Evolutionary conservation across 2,329 filamentous ascomycete genomes (phyloP).

Genomic region (Eutypella sp.): DNA sequence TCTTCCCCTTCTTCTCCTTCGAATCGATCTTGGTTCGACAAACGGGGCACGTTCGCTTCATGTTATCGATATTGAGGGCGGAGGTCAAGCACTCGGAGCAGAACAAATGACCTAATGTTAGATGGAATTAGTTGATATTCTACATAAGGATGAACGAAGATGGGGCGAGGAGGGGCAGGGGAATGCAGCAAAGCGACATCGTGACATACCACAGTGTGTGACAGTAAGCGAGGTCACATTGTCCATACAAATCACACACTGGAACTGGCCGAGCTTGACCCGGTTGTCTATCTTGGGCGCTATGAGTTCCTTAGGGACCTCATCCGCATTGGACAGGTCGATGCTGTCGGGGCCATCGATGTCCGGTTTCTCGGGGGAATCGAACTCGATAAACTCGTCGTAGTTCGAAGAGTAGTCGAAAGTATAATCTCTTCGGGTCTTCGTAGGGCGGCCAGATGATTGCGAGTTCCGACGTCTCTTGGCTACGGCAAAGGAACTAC

Average conservation of each 20-base stretch:
- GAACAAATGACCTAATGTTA: conserved; percentile 55
- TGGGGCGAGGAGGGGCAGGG: no score
- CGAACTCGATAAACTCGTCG: conserved; percentile 16
- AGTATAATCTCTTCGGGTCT: conserved; percentile 22
- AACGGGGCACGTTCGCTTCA: conserved; percentile 58
- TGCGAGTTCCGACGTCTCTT: conserved; percentile 18
- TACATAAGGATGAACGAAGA: conserved; percentile 6
- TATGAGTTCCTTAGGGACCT: conserved; percentile 38
- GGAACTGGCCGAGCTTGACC: conserved; percentile 50
- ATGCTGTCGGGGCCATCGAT: conserved; percentile 26
- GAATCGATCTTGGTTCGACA: conserved; percentile 56
- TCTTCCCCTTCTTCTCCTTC: conserved; percentile 36
- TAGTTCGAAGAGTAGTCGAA: conserved; percentile 20
- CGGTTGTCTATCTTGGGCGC: conserved; percentile 43
- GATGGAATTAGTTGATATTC: conserved; percentile 10
- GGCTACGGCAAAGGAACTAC: conserved; percentile 3
- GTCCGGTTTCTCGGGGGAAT: conserved; percentile 2
- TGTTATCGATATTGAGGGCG: conserved; percentile 51
- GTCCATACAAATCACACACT: conserved; percentile 67
- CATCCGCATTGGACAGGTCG: conserved; percentile 39
- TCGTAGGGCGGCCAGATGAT: conserved; percentile 14
- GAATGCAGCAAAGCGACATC: no score
- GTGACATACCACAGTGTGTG: conserved; percentile 59
- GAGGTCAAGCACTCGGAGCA: conserved; percentile 59
- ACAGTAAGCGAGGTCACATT: conserved; percentile 53